Evolutionary conservation across 805 yeast species (phyloP).

Genomic region (Priceomyces carsonii): DNA sequence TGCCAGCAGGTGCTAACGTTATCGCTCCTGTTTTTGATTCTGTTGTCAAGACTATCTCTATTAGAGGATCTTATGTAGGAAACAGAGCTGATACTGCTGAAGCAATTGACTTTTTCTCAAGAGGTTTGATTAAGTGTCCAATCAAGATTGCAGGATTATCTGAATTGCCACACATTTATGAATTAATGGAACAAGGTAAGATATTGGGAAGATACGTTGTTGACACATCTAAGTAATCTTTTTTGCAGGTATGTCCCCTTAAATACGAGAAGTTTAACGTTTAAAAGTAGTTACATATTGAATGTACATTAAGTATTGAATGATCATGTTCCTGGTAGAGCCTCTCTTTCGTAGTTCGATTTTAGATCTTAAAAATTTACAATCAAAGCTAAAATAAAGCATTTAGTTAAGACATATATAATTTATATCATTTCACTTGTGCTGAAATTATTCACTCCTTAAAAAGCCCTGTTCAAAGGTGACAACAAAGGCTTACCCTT

Average conservation of each 20-base stretch:
- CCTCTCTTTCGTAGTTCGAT: too few relatives aligned
- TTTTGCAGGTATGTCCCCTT: too few relatives aligned
- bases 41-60: conserved; percentile 69
- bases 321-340: too few relatives aligned
- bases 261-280: too few relatives aligned
- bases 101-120: conserved; percentile 71
- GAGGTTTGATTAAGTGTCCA: conserved; percentile 73
- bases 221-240: conserved; percentile 61
- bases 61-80: conserved; percentile 85
- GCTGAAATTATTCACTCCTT: too few relatives aligned
- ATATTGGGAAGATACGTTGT: conserved; percentile 88
- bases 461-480: conserved; percentile 80
- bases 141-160: conserved; percentile 76
- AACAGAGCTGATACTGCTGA: conserved; percentile 85
- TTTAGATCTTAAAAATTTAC: too few relatives aligned
- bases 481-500: conserved; percentile 70
- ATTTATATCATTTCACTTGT: too few relatives aligned
- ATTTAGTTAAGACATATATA: too few relatives aligned
- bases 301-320: too few relatives aligned
- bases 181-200: conserved; percentile 80
- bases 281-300: too few relatives aligned
- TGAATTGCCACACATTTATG: conserved; percentile 65
- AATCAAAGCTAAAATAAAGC: too few relatives aligned
- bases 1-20: conserved; percentile 79
- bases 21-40: conserved; percentile 69